Percentiles rank a stretch among this genome's conserved stretches.
Conservation (phyloP, 306 rosid genomes). For the Malus fusca region DNA sequence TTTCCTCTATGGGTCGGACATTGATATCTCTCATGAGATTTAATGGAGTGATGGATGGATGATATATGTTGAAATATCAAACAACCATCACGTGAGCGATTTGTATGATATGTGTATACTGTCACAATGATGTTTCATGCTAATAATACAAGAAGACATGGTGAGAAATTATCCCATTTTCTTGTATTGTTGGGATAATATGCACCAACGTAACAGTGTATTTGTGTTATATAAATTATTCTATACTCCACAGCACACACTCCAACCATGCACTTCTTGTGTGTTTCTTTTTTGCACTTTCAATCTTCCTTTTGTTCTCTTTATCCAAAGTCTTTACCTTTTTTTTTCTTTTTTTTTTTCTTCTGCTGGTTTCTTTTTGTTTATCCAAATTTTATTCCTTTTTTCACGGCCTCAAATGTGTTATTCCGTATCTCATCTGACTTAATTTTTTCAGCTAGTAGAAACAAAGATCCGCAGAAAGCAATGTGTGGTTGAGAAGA, state of each 20-base stretch:
- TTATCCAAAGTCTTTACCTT: neutral
- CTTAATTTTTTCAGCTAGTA: neutral
- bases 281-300: neutral
- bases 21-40: neutral
- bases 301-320: neutral
- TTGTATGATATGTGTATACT: neutral
- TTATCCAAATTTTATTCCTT: neutral
- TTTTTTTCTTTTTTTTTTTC: neutral
- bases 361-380: neutral
- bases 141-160: too few species aligned
- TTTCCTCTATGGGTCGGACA: constrained; percentile 1
- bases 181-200: too few species aligned
- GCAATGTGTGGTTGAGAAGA: neutral
- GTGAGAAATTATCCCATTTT: too few species aligned
- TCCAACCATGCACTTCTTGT: neutral
- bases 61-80: neutral
- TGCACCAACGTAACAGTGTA: fast-evolving
- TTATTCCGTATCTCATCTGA: neutral
- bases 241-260: neutral
- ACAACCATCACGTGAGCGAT: too few species aligned
- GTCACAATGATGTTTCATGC: fast-evolving
- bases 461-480: neutral
- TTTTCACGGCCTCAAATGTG: neutral
- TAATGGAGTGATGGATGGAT: neutral
- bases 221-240: too few species aligned